phyloP scores from a whole-genome alignment of 768 basidiomycete species.

The Tulasnella sp. region DNA sequence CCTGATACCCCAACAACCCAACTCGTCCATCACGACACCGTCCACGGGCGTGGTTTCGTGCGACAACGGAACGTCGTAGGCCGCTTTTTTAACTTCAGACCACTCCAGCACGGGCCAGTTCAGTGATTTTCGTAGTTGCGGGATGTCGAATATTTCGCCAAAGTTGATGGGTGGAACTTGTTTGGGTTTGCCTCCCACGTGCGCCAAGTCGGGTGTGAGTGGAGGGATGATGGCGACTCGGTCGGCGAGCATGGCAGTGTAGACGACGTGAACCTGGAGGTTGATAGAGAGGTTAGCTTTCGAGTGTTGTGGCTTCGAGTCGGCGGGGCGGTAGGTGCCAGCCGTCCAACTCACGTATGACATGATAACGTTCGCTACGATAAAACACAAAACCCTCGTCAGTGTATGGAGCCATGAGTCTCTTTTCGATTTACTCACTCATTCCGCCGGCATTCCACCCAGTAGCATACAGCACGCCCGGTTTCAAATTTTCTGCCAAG shows the following conservation, averaged over 20 bases:
- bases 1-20: slow-evolving; percentile 13
- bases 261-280: slow-evolving; percentile 17
- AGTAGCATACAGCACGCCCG: slow-evolving; percentile 11
- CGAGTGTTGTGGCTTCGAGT: not conserved
- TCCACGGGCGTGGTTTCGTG: not conserved
- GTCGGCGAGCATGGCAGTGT: slow-evolving; percentile 4
- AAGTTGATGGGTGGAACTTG: slow-evolving; percentile 4
- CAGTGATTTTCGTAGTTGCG: not conserved
- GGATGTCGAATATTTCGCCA: slow-evolving; percentile 29
- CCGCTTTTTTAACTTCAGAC: slow-evolving; percentile 23
- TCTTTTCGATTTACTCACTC: not conserved
- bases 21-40: not conserved
- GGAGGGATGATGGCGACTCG: slow-evolving; percentile 19
- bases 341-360: not conserved
- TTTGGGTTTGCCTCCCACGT: slow-evolving; percentile 35
- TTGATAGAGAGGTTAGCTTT: not conserved
- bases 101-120: slow-evolving; percentile 26
- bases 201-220: slow-evolving; percentile 37
- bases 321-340: not conserved
- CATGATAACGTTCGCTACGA: slow-evolving; percentile 27
- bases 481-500: slow-evolving; percentile 11
- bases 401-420: not conserved
- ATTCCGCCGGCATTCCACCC: slow-evolving; percentile 12
- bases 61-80: slow-evolving; percentile 31
- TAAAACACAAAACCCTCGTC: not conserved